Base-by-base conservation (phyloP, 228 moss, liverwort and hornwort genomes). In the Sphagnum fallax region DNA sequence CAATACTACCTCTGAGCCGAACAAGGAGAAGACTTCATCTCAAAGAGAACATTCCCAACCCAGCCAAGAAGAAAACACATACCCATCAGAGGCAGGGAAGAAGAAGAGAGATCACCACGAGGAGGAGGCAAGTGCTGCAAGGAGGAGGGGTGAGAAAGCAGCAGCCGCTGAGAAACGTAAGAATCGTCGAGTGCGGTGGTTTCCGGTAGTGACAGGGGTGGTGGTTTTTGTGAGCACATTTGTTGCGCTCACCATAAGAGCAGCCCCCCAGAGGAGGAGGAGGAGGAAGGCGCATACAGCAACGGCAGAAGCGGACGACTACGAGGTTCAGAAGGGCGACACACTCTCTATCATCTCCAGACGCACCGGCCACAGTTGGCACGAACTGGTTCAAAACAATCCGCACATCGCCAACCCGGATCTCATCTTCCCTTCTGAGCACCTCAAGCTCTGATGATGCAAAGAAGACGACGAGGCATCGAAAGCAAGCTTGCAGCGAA, bases 311-410 rank as follows among this genome's bases (percentile, higher is more conserved):
- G 32, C 2, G 32, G 32, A 32, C 32, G 63, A 77, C 49, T 89
- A 82, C 53, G 80, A 89, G 74, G 84, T 89, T 50, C 72, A 77
- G 73, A 53, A 69, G 14, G 87, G 80, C 62, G 90, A 90, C 67
- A 84, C 84, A 13, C 72, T 87, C 52, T 76, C 84, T 16, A 76
- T 76, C 65, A 90, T 84, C 53, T 84, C 87, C 4, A 80, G 84
- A 66, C 51, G 67, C 16, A 62, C 80, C 49, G 82, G 87, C 10
- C 77, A 77, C 53, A 51, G 75, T 14, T 85, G 80, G 88, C 69
- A 65, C 11, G 88, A 88, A 65, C 53, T 88, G 67, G 70, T 80
- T 6, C 76, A 58, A 72, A 74, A 70, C 51, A 88, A 85, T 70
- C 85, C 85, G 6, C 66, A 71, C 63, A 84, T 88, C 49, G 59